Conservation (phyloP, 371 early-diverging fungal species). For the Mortierella sp. region DNA sequence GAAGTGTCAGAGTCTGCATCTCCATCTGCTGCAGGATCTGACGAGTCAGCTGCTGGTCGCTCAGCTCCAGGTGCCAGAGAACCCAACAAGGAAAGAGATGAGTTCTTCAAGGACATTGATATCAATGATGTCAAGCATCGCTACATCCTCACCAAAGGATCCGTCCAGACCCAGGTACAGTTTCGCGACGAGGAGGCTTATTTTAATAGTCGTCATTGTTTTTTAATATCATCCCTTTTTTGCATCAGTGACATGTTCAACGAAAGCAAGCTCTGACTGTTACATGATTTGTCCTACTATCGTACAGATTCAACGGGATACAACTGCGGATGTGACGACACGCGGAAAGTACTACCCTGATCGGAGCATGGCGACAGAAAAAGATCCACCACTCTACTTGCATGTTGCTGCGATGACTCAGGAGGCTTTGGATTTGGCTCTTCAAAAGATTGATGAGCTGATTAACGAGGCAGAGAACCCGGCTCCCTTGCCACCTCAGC, state of each 20-base stretch:
- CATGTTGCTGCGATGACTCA: slow-evolving; percentile 79
- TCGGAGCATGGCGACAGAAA: slow-evolving; percentile 75
- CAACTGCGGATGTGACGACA: slow-evolving; percentile 87
- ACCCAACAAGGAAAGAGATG: slow-evolving; percentile 57
- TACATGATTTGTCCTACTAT: neutral
- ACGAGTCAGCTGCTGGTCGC: neutral
- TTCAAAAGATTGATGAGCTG: slow-evolving; percentile 79
- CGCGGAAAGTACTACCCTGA: slow-evolving; percentile 89
- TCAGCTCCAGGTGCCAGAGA: slow-evolving; percentile 22
- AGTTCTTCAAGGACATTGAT: slow-evolving; percentile 74
- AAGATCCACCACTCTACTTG: slow-evolving; percentile 85
- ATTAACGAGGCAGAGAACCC: slow-evolving; percentile 69
- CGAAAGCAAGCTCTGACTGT: neutral
- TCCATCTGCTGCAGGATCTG: neutral
- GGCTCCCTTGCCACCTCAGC: slow-evolving; percentile 43
- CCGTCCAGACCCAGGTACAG: slow-evolving; percentile 74
- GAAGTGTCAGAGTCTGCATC: too few relatives aligned
- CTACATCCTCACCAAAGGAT: slow-evolving; percentile 84
- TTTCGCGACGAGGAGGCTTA: neutral
- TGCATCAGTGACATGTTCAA: neutral
- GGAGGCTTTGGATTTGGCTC: slow-evolving; percentile 79
- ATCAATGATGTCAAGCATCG: slow-evolving; percentile 90
- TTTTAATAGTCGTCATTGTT: neutral
- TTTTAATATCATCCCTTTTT: neutral
- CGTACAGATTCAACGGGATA: slow-evolving; percentile 75